Conservation (phyloP, 2,329 filamentous ascomycete species). For the Phyllosticta citribraziliensis region DNA sequence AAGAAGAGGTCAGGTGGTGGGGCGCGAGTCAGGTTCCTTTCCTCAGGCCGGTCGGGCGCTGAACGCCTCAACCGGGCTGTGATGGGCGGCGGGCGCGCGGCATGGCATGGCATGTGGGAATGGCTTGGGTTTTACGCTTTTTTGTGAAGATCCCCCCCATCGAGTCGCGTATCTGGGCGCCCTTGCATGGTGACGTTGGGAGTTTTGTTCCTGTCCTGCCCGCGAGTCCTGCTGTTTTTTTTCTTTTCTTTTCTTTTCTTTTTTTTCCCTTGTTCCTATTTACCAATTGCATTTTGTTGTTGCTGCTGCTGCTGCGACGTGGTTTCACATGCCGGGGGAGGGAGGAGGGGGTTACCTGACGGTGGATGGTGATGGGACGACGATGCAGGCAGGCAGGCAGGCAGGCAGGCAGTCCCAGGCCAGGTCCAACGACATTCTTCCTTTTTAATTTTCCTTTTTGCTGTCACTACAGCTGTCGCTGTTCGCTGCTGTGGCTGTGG, state of each 20-base stretch:
- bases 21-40: neutral
- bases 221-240: neutral
- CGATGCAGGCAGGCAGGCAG: neutral
- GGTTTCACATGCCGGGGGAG: conserved; percentile 7
- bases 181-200: conserved; percentile 3
- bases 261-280: neutral
- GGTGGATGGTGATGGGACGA: no score
- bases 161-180: conserved; percentile 7
- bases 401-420: no score
- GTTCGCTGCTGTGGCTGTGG: no score
- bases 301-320: neutral
- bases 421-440: no score
- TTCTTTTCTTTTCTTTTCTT: neutral
- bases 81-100: no score
- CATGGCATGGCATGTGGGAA: neutral
- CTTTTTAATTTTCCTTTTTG: no score
- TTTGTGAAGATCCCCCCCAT: conserved; percentile 4
- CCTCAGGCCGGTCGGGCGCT: neutral
- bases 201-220: conserved; percentile 1
- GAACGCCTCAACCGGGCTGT: neutral
- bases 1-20: neutral
- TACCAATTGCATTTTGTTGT: neutral
- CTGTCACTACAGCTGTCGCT: no score
- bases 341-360: neutral
- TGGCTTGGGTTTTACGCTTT: neutral